Evolutionary conservation across 108 stramenopile genomes (phyloP), one percentile per base, ranked within the genome.

Genomic region (Nitzschia sp.): DNA sequence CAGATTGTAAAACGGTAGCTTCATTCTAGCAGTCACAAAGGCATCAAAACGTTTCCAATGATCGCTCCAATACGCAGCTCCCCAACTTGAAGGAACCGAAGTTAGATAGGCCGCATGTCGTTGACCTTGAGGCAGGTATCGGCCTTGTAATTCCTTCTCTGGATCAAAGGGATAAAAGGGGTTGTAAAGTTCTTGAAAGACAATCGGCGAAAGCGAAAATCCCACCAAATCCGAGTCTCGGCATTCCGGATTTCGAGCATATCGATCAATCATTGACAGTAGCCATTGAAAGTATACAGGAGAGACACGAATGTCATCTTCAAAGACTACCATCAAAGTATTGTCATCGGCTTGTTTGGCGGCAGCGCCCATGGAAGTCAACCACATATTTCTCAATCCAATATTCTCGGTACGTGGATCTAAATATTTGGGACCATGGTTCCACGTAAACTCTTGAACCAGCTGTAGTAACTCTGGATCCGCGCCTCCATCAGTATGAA

Each of bases 241-340:
- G n/a, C n/a, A 23, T 17, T 54, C 13, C 8, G 53, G 53, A 54
- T n/a, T 23, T 9, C 13, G 24, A 54, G 21, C 53, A 54, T 54
- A 54, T 8, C 8, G 21, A n/a, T 54, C 53, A n/a, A 54, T 24
- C 24, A 24, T 24, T 8, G 18, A 19, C 18, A 54, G 53, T 54
- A 54, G 53, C 53, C 53, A 54, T 54, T 54, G 53, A 24, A 54
- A 54, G 53, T 54, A 54, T 17, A 54, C n/a, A n/a, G 53, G 53
- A 24, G 53, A 8, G 8, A 54, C 24, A 17, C 21, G 8, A 8
- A 54, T 54, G 53, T 24, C 24, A 23, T n/a, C n/a, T 23, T 54
- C 53, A 8, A 54, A 24, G 24, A 54, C n/a, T 6, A 54, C 6
- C n/a, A 54, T 8, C 24, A 54, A 24, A 8, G 53, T 54, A 24